Conservation (phyloP, 208 protist genomes). For the Acanthamoeba quina region DNA sequence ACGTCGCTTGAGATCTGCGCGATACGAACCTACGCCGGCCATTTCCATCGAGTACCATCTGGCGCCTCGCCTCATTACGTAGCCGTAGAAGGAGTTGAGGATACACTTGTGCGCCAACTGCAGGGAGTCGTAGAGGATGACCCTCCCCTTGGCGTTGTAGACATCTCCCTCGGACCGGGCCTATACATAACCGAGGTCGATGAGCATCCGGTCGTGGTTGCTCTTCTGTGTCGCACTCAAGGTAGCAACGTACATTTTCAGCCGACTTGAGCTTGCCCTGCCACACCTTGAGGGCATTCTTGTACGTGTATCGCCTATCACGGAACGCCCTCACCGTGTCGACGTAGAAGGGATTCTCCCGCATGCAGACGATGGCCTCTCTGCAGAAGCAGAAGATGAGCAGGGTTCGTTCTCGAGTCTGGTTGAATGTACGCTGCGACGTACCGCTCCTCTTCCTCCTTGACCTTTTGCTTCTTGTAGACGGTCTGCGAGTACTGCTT, state of each 20-base stretch:
- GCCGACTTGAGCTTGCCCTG: conserved; percentile 94
- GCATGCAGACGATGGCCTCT: conserved; percentile 98
- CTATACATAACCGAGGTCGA: neutral
- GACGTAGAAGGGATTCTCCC: conserved; percentile 99
- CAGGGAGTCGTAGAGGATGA: conserved; percentile 99
- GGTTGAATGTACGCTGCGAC: neutral
- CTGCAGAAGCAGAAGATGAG: conserved; percentile 32
- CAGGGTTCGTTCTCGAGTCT: too few relatives aligned
- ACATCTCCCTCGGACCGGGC: conserved; percentile 58
- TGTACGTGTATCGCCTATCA: conserved; percentile 99
- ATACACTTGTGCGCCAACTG: conserved; percentile 99
- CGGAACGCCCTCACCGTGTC: conserved; percentile 99
- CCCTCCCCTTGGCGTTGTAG: conserved; percentile 91
- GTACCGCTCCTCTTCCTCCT: conserved; percentile 79
- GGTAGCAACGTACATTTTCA: conserved; percentile 69
- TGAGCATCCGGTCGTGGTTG: neutral
- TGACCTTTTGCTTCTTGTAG: conserved; percentile 98
- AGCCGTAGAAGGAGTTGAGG: conserved; percentile 99
- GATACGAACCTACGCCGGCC: conserved; percentile 97
- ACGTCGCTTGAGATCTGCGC: conserved; percentile 15
- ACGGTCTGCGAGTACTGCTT: conserved; percentile 95
- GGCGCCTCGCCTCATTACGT: conserved; percentile 98
- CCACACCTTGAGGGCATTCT: conserved; percentile 97
- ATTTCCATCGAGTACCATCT: conserved; percentile 99
- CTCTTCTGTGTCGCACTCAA: neutral